Conservation (phyloP, 2,329 filamentous ascomycete genomes). For the Botrytis byssoidea region DNA sequence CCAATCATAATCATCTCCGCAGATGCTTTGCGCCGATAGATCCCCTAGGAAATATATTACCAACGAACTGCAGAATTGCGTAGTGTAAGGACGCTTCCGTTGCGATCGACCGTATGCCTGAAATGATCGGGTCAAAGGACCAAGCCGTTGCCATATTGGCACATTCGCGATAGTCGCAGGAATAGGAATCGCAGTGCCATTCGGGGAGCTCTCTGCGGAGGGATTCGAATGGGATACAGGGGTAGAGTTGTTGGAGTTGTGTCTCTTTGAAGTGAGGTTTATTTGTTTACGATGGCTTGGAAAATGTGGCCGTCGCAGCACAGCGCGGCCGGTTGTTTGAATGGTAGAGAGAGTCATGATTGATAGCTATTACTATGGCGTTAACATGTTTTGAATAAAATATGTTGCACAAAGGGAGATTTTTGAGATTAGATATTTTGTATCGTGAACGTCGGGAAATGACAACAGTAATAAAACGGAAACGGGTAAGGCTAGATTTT, state of each 20-base stretch:
- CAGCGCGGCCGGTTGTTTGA: constrained; percentile 27
- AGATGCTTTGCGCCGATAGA: constrained; percentile 70
- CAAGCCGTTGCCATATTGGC: constrained; percentile 55
- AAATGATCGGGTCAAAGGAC: constrained; percentile 53
- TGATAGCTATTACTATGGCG: constrained; percentile 20
- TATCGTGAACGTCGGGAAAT: neutral
- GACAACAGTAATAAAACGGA: neutral
- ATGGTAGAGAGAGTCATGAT: constrained; percentile 31
- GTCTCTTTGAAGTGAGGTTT: constrained; percentile 27
- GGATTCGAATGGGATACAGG: constrained; percentile 22
- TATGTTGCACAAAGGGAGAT: neutral
- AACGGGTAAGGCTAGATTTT: neutral
- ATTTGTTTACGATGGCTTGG: constrained; percentile 23
- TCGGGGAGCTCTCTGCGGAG: constrained; percentile 27
- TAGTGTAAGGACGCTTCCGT: constrained; percentile 69
- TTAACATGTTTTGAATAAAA: constrained; percentile 23
- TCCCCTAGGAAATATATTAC: constrained; percentile 79
- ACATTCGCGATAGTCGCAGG: constrained; percentile 43
- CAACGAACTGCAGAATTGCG: constrained; percentile 73
- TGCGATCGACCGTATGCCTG: constrained; percentile 69
- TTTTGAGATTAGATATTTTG: neutral
- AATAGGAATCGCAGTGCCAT: constrained; percentile 43
- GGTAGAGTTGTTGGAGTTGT: constrained; percentile 24
- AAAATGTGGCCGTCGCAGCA: constrained; percentile 30
- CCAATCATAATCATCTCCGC: constrained; percentile 63